phyloP scores from a whole-genome alignment of 176 grass and related monocot genomes.

The Oryza coarctata region DNA sequence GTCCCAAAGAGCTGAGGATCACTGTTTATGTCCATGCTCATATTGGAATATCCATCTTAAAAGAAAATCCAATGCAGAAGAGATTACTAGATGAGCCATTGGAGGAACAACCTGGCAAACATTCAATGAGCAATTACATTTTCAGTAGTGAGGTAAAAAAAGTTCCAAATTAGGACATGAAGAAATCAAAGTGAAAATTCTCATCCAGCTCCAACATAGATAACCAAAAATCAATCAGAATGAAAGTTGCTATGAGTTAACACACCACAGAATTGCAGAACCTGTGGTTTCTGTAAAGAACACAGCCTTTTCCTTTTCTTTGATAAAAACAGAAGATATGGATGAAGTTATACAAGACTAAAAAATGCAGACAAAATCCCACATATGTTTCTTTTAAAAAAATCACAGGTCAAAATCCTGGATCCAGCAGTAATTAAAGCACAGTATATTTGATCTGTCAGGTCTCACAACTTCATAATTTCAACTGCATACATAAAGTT shows the following conservation, averaged over 20 bases:
- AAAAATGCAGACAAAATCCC: neutral
- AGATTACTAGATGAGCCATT: slow-evolving; percentile 76
- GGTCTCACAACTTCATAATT: neutral
- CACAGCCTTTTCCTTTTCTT: neutral
- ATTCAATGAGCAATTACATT: slow-evolving; percentile 25
- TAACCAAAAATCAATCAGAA: slow-evolving; percentile 12
- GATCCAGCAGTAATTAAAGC: neutral
- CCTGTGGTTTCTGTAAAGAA: neutral
- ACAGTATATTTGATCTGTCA: neutral
- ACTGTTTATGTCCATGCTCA: slow-evolving; percentile 88
- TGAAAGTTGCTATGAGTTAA: neutral
- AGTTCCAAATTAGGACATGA: neutral
- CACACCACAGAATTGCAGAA: neutral
- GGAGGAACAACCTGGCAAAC: slow-evolving; percentile 63
- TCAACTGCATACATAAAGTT: slow-evolving; percentile 8
- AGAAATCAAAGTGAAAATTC: neutral
- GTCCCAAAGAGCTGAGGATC: slow-evolving; percentile 76
- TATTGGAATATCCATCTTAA: slow-evolving; percentile 83
- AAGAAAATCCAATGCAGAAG: slow-evolving; percentile 79
- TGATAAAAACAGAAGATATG: neutral
- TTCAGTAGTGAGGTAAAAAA: neutral
- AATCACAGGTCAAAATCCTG: neutral
- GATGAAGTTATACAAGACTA: neutral
- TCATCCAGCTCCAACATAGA: neutral
- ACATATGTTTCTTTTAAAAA: neutral